Evolutionary conservation across 768 basidiomycete genomes (phyloP).

Genomic region (Hortiboletus campestris): DNA sequence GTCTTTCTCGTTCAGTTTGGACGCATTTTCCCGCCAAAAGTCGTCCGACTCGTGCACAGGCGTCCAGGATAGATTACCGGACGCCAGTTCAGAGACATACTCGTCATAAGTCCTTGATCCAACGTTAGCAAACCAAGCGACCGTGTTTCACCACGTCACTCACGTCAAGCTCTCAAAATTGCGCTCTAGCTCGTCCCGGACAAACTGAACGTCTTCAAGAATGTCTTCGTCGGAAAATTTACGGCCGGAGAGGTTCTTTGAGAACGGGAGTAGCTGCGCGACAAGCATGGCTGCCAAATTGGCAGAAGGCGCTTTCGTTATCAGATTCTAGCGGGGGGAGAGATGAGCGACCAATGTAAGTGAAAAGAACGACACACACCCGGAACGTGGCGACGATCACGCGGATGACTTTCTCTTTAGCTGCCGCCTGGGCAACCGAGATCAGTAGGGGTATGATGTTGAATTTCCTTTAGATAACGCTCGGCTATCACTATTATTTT

Average conservation of each 20-base stretch:
- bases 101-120: constrained; percentile 86
- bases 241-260: constrained; percentile 74
- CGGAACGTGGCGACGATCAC: constrained; percentile 91
- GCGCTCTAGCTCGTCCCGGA: constrained; percentile 80
- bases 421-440: constrained; percentile 81
- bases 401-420: constrained; percentile 96
- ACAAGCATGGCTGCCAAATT: constrained; percentile 94
- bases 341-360: constrained; percentile 4
- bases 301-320: constrained; percentile 81
- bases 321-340: constrained; percentile 61
- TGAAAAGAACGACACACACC: constrained; percentile 39
- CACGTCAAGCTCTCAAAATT: constrained; percentile 91
- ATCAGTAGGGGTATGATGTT: constrained; percentile 85
- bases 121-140: constrained; percentile 1
- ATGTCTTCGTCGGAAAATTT: constrained; percentile 98
- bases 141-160: constrained; percentile 22
- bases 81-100: constrained; percentile 85
- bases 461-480: constrained; percentile 60
- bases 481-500: not conserved
- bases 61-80: constrained; percentile 92
- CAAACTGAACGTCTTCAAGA: constrained; percentile 84
- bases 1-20: constrained; percentile 81
- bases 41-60: constrained; percentile 95
- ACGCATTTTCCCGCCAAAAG: constrained; percentile 97
- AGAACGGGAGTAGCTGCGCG: constrained; percentile 80